Percentiles rank a stretch among this genome's conserved stretches.
phyloP scores from a whole-genome alignment of 2,329 filamentous ascomycete genomes.

The Rutstroemia sp. region DNA sequence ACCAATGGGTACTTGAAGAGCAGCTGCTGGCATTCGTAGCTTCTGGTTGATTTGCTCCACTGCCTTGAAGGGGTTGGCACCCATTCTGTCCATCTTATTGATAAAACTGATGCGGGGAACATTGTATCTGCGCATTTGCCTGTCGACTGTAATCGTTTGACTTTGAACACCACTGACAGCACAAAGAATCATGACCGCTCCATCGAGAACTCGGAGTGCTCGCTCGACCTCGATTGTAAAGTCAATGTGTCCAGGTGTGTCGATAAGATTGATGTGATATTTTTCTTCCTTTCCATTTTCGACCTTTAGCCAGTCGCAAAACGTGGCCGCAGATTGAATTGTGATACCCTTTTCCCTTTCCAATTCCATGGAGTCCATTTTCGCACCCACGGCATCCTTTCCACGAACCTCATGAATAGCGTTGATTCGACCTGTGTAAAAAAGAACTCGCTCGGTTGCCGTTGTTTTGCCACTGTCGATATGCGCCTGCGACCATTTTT shows the following conservation, averaged over 20 bases:
- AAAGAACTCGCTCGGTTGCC: slow-evolving; percentile 90
- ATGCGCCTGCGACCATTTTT: slow-evolving; percentile 58
- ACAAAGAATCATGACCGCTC: slow-evolving; percentile 96
- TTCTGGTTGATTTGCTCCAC: slow-evolving; percentile 97
- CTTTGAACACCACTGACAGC: slow-evolving; percentile 95
- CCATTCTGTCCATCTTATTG: slow-evolving; percentile 99
- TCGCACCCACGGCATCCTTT: slow-evolving; percentile 90
- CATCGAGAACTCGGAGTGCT: slow-evolving; percentile 88
- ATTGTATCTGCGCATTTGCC: slow-evolving; percentile 98
- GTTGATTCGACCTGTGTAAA: slow-evolving; percentile 96
- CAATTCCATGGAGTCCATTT: slow-evolving; percentile 99
- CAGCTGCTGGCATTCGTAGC: slow-evolving; percentile 85
- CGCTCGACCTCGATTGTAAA: slow-evolving; percentile 99
- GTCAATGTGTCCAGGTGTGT: slow-evolving; percentile 97
- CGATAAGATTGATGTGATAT: slow-evolving; percentile 97
- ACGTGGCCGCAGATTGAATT: slow-evolving; percentile 96
- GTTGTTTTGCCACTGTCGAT: slow-evolving; percentile 99
- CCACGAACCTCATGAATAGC: slow-evolving; percentile 95
- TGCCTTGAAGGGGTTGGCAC: slow-evolving; percentile 94
- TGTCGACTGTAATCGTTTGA: slow-evolving; percentile 95
- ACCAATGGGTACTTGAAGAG: slow-evolving; percentile 91
- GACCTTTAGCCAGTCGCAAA: slow-evolving; percentile 92
- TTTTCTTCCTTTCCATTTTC: slow-evolving; percentile 77
- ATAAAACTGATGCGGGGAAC: slow-evolving; percentile 92
- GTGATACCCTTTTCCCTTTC: slow-evolving; percentile 98